Evolutionary conservation across 176 grass and related monocot species (phyloP).

Genomic region (Tuctoria greenei): DNA sequence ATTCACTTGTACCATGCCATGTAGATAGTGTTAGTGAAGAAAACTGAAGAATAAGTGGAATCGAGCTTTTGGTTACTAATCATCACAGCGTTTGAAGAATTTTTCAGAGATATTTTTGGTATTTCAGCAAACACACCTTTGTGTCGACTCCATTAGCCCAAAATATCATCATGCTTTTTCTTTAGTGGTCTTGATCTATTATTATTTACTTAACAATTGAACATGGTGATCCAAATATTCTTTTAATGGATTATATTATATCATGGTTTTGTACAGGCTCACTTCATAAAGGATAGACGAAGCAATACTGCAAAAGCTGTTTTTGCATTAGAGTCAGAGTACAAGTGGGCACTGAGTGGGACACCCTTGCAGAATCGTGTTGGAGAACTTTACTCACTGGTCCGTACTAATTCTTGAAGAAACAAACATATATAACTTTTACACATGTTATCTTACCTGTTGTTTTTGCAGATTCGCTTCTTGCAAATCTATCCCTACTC

Average conservation of each 20-base stretch:
- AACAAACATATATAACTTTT: slow-evolving; percentile 26
- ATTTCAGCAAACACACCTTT: neutral
- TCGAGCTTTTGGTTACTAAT: slow-evolving; percentile 14
- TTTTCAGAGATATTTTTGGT: slow-evolving; percentile 7
- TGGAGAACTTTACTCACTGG: slow-evolving; percentile 98
- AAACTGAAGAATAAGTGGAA: neutral
- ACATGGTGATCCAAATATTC: neutral
- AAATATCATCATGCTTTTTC: neutral
- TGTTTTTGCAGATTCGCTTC: slow-evolving; percentile 81
- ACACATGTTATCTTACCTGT: slow-evolving; percentile 24
- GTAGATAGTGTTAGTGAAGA: neutral
- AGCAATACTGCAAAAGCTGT: slow-evolving; percentile 86
- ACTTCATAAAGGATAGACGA: slow-evolving; percentile 91
- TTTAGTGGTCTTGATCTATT: neutral
- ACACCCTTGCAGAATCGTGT: slow-evolving; percentile 96
- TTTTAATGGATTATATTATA: slow-evolving; percentile 6
- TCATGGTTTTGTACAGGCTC: slow-evolving; percentile 59
- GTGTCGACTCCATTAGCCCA: neutral
- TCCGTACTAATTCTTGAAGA: slow-evolving; percentile 38
- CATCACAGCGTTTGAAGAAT: neutral
- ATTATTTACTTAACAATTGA: neutral
- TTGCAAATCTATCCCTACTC: slow-evolving; percentile 92
- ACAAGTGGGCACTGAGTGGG: slow-evolving; percentile 98
- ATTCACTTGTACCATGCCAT: neutral
- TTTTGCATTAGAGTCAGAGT: slow-evolving; percentile 77